phyloP scores from a whole-genome alignment of 2,329 filamentous ascomycete genomes.

The Exutisphaerella laricina region DNA sequence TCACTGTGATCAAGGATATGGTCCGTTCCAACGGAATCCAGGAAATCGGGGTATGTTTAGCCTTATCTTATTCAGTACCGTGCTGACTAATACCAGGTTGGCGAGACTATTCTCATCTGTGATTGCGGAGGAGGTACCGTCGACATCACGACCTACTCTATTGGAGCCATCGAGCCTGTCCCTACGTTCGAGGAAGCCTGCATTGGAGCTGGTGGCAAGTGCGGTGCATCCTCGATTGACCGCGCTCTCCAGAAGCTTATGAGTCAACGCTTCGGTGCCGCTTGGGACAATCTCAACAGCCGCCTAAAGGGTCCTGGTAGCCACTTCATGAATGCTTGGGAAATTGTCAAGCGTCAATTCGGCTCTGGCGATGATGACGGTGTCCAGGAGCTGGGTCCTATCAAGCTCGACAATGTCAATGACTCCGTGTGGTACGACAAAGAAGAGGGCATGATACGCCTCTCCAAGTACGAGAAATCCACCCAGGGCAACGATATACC shows the following conservation, averaged over 20 bases:
- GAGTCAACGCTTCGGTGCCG: conserved; percentile 12
- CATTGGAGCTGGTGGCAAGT: conserved; percentile 14
- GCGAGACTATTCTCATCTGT: conserved; percentile 16
- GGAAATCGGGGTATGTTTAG: neutral
- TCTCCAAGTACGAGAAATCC: neutral
- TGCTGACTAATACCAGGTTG: neutral
- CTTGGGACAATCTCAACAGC: conserved; percentile 9
- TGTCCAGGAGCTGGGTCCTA: neutral
- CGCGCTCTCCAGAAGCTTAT: conserved; percentile 13
- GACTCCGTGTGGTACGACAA: neutral
- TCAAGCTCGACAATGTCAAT: conserved; percentile 2
- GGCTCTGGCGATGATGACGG: neutral
- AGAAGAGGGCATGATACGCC: neutral
- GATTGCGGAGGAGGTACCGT: conserved; percentile 17
- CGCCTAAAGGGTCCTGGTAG: conserved; percentile 8
- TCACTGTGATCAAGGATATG: conserved; percentile 9
- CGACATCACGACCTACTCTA: conserved; percentile 14
- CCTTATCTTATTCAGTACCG: no score
- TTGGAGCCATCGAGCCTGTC: conserved; percentile 7
- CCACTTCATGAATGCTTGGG: conserved; percentile 15
- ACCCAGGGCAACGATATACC: no score
- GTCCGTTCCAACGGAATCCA: neutral
- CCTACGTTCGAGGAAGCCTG: conserved; percentile 13
- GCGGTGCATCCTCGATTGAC: conserved; percentile 14
- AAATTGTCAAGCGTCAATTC: conserved; percentile 9